Conservation (phyloP, 148 eudicot species). For the Rhododendron molle region DNA sequence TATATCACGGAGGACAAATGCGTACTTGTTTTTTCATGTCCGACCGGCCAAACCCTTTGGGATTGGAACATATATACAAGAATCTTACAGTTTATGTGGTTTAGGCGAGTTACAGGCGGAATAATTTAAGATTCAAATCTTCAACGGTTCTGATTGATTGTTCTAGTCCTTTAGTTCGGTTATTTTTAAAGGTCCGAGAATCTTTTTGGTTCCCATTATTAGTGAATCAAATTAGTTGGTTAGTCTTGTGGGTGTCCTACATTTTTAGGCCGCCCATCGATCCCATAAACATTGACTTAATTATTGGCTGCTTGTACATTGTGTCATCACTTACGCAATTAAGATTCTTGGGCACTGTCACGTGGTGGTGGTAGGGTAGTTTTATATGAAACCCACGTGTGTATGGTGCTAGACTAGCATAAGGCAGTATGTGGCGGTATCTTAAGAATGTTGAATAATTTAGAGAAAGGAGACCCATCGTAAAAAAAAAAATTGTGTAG, state of each 20-base stretch:
- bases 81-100: slow-evolving; percentile 8
- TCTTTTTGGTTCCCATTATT: not conserved
- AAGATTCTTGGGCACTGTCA: not conserved
- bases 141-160: slow-evolving; percentile 7
- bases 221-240: not conserved
- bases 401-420: too few species aligned
- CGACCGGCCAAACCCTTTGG: too few species aligned
- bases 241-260: not conserved
- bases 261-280: not conserved
- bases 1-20: too few species aligned
- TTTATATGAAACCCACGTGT: not conserved
- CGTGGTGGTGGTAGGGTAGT: not conserved
- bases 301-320: not conserved
- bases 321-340: not conserved
- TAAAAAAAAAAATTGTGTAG: too few species aligned
- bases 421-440: too few species aligned
- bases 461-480: not conserved
- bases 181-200: not conserved
- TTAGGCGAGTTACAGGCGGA: not conserved
- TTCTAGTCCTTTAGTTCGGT: not conserved
- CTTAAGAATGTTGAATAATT: too few species aligned
- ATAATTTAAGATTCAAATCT: slow-evolving; percentile 8
- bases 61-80: not conserved
- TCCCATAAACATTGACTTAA: not conserved
- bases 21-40: too few species aligned